A percentile compares a stretch with the other conserved stretches of the same genome.
These are phyloP conservation scores for Tilletia caries DNA, from an alignment of 1,284 basidiomycete genomes.

Conservation along the genomic window DNA sequence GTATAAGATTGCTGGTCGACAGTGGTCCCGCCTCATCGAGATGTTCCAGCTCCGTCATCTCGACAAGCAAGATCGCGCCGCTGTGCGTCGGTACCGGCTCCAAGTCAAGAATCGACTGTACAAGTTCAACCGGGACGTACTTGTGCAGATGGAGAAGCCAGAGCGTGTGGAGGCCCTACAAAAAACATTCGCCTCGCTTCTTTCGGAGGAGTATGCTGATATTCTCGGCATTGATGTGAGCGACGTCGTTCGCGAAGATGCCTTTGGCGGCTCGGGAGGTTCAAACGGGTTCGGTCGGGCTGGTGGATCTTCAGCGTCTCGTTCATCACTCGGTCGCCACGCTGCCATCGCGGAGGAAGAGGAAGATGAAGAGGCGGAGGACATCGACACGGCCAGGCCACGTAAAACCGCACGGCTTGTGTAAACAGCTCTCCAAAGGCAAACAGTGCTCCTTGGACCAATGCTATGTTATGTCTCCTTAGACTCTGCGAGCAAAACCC, in stretches of 20 bases:
- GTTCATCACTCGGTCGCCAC: slow-evolving; percentile 19
- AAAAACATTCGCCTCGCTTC: slow-evolving; percentile 84
- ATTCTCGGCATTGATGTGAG: slow-evolving; percentile 61
- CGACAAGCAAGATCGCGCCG: slow-evolving; percentile 63
- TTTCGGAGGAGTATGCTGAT: slow-evolving; percentile 73
- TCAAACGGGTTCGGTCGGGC: slow-evolving; percentile 13
- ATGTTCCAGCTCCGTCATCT: slow-evolving; percentile 80
- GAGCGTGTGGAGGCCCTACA: slow-evolving; percentile 85
- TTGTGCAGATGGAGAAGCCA: slow-evolving; percentile 76
- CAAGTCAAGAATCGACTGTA: slow-evolving; percentile 75
- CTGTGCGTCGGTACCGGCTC: slow-evolving; percentile 68
- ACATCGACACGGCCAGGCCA: neutral
- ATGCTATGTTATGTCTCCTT: too few species aligned
- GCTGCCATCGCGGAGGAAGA: slow-evolving; percentile 19
- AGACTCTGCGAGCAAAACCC: too few species aligned
- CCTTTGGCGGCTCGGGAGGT: neutral
- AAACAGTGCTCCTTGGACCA: too few species aligned
- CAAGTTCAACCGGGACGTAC: slow-evolving; percentile 87
- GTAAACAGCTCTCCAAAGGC: too few species aligned
- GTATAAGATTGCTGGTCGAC: slow-evolving; percentile 88
- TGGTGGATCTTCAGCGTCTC: slow-evolving; percentile 12
- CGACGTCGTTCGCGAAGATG: slow-evolving; percentile 24
- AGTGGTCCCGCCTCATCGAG: slow-evolving; percentile 86
- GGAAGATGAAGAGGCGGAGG: slow-evolving; percentile 24
- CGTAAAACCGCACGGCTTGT: too few species aligned